A percentile compares a stretch with the other conserved stretches of the same genome.
phyloP scores from a whole-genome alignment of 345 rosid species.

The Syzygium aromaticum region DNA sequence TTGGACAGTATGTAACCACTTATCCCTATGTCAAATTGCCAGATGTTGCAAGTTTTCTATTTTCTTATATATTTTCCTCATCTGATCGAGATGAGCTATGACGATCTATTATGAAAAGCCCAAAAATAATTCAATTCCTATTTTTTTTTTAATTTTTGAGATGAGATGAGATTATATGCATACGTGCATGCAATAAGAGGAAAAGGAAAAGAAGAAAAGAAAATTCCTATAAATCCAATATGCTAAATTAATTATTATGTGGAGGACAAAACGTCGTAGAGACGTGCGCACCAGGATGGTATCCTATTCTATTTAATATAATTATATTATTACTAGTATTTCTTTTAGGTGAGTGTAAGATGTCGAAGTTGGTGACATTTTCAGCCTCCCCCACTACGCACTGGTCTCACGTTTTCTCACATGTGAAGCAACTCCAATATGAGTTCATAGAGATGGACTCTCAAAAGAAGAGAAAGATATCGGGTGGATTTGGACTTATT shows the following conservation, averaged over 20 bases:
- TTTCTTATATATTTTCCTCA: background rate
- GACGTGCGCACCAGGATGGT: background rate
- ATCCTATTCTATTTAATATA: background rate
- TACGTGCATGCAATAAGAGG: background rate
- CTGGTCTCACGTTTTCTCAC: background rate
- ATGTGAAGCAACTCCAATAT: background rate
- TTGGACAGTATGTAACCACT: background rate
- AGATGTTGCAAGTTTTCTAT: background rate
- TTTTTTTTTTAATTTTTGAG: background rate
- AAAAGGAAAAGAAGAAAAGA: background rate
- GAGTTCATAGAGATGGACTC: background rate
- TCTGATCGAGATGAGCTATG: background rate
- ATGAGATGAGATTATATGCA: background rate
- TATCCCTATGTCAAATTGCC: background rate
- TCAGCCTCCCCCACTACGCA: background rate
- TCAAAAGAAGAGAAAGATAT: background rate
- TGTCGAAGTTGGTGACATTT: background rate
- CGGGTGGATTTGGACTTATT: background rate
- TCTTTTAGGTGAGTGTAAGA: background rate
- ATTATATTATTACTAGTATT: background rate
- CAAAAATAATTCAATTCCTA: background rate
- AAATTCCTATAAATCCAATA: background rate
- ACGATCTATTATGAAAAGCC: background rate
- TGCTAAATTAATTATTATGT: background rate
- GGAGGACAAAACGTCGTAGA: background rate